Base-by-base conservation (phyloP, 352 stramenopile genomes). In the Pythium sp. region DNA sequence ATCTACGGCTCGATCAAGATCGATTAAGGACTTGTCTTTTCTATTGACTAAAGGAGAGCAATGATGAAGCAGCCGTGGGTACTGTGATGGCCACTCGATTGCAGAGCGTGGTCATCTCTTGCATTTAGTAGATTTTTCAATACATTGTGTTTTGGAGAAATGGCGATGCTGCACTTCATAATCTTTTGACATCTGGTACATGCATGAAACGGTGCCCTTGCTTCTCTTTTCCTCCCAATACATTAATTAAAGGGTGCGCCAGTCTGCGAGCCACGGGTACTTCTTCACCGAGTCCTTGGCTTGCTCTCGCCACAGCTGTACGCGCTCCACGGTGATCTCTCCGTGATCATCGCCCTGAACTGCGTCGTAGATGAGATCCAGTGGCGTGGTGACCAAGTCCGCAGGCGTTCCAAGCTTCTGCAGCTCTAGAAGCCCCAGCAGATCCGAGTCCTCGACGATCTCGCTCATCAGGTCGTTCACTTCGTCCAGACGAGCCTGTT, bases 1-100 rank as follows among this genome's bases (percentile, higher is more conserved):
- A 99, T 99, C 74, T 99, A 99, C 79, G 84, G 79, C 58, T 97
- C 92, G 68, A 93, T 98, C 77, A 97, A 97, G 81, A 96, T 97
- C 58, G 93, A 98, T 72, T 98, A 26, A 26, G 24, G 24, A 26
- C 24, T 41, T 36, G 32, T 36, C 32, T 36, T 41, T 41, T 9
- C 2, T 41, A 11, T 41, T 12, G 8, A 9, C 34, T 14, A 14
- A 2, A 12, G 43, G 6, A 32, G 18, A 34, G 26, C 22, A 18
- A 38, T 26, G 47, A 11, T 12, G 28, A 26, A 18, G 38, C 26
- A 53, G 8, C 51, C 22, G 15, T n/a, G n/a, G 24, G 26, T n/a
- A 11, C 18, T 38, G 28, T 20, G 14, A 0, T 58, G 53, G 38
- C 24, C 53, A 38, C 53, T 58, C 53, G 53, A 36, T 32, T 58